Evolutionary conservation across 2,329 filamentous ascomycete species (phyloP).

Genomic region (Colletotrichum lentis): DNA sequence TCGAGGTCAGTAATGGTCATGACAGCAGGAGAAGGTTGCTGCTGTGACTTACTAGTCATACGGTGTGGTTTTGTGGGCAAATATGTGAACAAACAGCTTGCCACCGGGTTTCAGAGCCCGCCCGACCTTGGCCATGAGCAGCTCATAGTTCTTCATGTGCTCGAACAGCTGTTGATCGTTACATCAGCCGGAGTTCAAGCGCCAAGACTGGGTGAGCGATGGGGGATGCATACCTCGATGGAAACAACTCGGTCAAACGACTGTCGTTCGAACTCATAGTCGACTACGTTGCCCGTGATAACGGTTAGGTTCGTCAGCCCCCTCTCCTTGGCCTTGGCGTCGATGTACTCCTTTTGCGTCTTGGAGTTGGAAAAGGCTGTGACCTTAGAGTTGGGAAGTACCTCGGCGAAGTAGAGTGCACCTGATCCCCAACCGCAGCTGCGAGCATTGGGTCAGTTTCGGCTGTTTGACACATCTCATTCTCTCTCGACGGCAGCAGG

Average conservation of each 20-base stretch:
- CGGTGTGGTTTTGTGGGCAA: slow-evolving; percentile 69
- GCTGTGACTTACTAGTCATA: slow-evolving; percentile 63
- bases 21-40: neutral
- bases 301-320: slow-evolving; percentile 68
- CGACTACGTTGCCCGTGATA: slow-evolving; percentile 72
- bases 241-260: slow-evolving; percentile 72
- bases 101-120: slow-evolving; percentile 67
- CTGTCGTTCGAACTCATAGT: slow-evolving; percentile 67
- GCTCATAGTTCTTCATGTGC: slow-evolving; percentile 79
- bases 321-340: slow-evolving; percentile 63
- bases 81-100: slow-evolving; percentile 75
- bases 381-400: slow-evolving; percentile 67
- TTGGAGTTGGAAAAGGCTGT: slow-evolving; percentile 75
- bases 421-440: slow-evolving; percentile 76
- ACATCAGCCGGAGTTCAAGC: neutral
- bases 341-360: slow-evolving; percentile 74
- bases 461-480: neutral
- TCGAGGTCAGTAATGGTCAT: neutral
- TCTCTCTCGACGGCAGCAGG: neutral
- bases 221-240: slow-evolving; percentile 57
- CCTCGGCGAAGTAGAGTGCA: slow-evolving; percentile 70
- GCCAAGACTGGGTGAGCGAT: neutral
- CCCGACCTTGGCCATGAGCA: slow-evolving; percentile 70
- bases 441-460: slow-evolving; percentile 1
- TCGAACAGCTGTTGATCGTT: slow-evolving; percentile 67